Evolutionary conservation across 306 rosid genomes (phyloP).

Genomic region (Erythrophleum fordii): DNA sequence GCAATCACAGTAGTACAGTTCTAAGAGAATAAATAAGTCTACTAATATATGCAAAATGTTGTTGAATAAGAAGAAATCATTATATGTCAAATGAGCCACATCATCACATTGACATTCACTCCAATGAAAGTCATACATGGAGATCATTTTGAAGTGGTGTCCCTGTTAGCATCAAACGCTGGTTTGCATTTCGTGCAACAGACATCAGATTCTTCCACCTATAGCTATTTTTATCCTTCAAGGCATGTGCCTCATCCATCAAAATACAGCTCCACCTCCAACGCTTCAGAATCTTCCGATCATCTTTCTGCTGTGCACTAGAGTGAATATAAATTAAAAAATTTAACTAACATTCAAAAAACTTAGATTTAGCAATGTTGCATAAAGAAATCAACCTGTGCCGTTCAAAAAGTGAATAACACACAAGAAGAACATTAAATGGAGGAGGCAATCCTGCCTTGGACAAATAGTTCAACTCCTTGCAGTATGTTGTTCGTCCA

Average conservation of each 20-base stretch:
- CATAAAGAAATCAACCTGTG: conserved; percentile 71
- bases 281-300: conserved; percentile 87
- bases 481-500: conserved; percentile 72
- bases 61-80: conserved; percentile 20
- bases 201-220: conserved; percentile 97
- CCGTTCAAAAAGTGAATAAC: conserved; percentile 96
- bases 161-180: conserved; percentile 96
- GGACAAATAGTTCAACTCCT: conserved; percentile 77
- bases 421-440: conserved; percentile 92
- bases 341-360: conserved; percentile 28
- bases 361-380: not conserved
- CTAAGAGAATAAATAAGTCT: conserved; percentile 10
- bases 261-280: conserved; percentile 98
- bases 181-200: conserved; percentile 91
- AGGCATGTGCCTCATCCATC: conserved; percentile 99
- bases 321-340: conserved; percentile 46
- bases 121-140: conserved; percentile 54
- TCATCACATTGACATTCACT: conserved; percentile 18
- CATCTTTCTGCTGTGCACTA: conserved; percentile 98
- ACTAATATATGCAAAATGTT: conserved; percentile 13
- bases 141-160: conserved; percentile 97
- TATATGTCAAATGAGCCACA: conserved; percentile 35
- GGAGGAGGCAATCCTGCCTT: conserved; percentile 89
- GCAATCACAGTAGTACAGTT: conserved; percentile 20
- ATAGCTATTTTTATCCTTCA: conserved; percentile 91